Evolutionary conservation across 1,139 yeast genomes (phyloP).

Genomic region (Suhomyces taliae): DNA sequence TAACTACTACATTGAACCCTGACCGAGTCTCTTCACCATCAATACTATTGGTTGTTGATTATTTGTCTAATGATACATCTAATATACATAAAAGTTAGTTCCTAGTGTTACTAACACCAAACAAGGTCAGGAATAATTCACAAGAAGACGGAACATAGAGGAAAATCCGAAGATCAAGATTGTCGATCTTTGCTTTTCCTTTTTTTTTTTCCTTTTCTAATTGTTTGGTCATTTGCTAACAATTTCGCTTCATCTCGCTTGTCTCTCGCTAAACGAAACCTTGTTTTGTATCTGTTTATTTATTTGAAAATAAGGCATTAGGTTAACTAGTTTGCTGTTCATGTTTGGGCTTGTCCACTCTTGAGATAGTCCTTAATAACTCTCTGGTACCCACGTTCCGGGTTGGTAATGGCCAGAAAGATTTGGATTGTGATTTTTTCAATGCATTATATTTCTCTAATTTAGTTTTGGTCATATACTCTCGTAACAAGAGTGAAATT

Average conservation of each 20-base stretch:
- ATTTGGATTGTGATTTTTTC: background rate
- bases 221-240: no score
- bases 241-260: no score
- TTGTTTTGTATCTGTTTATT: no score
- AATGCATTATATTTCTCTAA: slow-evolving; percentile 5
- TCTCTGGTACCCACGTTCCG: slow-evolving; percentile 8
- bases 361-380: slow-evolving; percentile 14
- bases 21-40: background rate
- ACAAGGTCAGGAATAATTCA: no score
- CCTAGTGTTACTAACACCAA: background rate
- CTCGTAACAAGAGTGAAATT: slow-evolving; percentile 10
- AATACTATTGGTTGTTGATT: background rate
- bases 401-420: slow-evolving; percentile 10
- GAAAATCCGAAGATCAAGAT: no score
- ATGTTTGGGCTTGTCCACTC: slow-evolving; percentile 7
- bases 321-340: background rate
- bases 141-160: no score
- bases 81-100: background rate
- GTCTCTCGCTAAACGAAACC: no score
- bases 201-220: no score
- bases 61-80: background rate
- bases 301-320: no score
- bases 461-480: slow-evolving; percentile 11
- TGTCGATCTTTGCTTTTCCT: no score
- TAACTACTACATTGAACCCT: no score